Conservation (phyloP, 495 filamentous ascomycete genomes). For the Parmelia sp. region DNA sequence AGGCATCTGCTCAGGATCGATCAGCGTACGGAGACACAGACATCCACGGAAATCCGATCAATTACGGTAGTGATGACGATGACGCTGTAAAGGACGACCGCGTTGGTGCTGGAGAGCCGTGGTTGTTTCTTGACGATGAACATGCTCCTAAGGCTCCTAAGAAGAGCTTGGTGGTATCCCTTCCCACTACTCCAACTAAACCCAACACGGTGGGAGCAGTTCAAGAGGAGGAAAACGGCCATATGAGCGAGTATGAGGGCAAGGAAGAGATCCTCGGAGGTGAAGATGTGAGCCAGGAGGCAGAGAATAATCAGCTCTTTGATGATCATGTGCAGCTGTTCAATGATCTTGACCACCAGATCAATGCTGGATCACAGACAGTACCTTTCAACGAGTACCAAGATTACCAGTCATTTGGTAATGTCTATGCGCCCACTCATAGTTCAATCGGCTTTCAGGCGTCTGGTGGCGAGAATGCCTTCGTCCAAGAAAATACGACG, state of each 20-base stretch:
- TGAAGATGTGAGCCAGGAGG: neutral
- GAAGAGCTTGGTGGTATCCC: neutral
- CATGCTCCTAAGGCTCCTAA: neutral
- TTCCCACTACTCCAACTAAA: neutral
- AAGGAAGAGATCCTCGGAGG: neutral
- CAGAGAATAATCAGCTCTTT: no score
- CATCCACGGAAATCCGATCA: neutral
- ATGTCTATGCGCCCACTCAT: no score
- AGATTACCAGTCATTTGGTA: no score
- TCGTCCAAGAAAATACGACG: no score
- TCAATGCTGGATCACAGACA: no score
- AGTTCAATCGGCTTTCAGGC: no score
- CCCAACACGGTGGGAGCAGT: no score
- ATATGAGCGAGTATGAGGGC: neutral
- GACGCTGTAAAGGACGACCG: neutral
- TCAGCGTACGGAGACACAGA: neutral
- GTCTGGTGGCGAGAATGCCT: no score
- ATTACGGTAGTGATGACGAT: neutral
- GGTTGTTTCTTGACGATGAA: conserved; percentile 1
- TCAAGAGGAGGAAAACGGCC: no score
- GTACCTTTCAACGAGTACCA: no score
- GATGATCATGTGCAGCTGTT: no score
- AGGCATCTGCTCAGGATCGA: neutral
- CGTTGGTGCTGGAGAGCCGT: conserved; percentile 9
- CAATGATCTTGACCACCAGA: no score